Evolutionary conservation across 2,329 filamentous ascomycete species (phyloP).

Genomic region (Aureobasidium vineae): DNA sequence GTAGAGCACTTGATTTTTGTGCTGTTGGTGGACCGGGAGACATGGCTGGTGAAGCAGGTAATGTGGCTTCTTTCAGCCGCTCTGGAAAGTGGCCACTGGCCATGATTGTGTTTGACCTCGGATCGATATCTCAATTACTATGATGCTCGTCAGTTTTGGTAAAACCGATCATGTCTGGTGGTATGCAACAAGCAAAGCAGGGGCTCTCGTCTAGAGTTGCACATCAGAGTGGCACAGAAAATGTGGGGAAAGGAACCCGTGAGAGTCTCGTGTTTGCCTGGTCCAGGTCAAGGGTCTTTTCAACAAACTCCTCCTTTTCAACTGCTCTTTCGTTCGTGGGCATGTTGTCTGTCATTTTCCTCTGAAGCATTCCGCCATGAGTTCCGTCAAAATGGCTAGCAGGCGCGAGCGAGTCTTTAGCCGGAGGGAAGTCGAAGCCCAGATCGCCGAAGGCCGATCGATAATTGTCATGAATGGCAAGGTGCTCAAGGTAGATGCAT

Average conservation of each 20-base stretch:
- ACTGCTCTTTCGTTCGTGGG: slow-evolving; percentile 16
- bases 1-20: slow-evolving; percentile 62
- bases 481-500: slow-evolving; percentile 84
- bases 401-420: slow-evolving; percentile 25
- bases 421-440: slow-evolving; percentile 60
- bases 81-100: slow-evolving; percentile 23
- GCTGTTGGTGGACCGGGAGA: slow-evolving; percentile 16
- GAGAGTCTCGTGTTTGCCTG: not conserved
- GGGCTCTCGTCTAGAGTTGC: slow-evolving; percentile 7
- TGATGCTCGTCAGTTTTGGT: not conserved
- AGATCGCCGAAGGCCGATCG: slow-evolving; percentile 77
- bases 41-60: slow-evolving; percentile 12
- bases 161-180: too few relatives aligned
- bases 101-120: slow-evolving; percentile 3
- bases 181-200: not conserved
- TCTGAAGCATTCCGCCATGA: not conserved
- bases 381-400: slow-evolving; percentile 13
- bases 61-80: slow-evolving; percentile 11
- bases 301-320: slow-evolving; percentile 14
- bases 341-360: slow-evolving; percentile 14
- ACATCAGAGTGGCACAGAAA: not conserved
- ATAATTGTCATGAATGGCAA: slow-evolving; percentile 78
- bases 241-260: slow-evolving; percentile 2
- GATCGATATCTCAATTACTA: not conserved
- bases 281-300: slow-evolving; percentile 11